phyloP scores from a whole-genome alignment of 1,284 basidiomycete species.

The Lignosus rhinocerotis region DNA sequence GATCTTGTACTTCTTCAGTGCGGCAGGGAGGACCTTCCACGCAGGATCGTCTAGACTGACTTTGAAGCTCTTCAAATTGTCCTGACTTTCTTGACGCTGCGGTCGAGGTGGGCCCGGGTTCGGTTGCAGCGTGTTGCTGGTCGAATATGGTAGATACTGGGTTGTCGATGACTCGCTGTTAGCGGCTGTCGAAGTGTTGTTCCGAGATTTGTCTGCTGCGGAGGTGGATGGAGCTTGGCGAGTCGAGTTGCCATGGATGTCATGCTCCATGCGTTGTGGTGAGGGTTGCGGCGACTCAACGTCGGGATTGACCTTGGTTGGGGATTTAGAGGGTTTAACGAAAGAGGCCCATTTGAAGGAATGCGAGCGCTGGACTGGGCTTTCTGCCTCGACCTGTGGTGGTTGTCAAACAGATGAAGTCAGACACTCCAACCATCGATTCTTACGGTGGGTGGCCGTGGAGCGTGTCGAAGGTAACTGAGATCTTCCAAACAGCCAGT shows the following conservation, averaged over 20 bases:
- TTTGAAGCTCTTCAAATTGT: slow-evolving; percentile 85
- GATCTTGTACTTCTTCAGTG: slow-evolving; percentile 98
- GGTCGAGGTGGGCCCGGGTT: slow-evolving; percentile 41
- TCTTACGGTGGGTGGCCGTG: slow-evolving; percentile 16
- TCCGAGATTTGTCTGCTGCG: slow-evolving; percentile 29
- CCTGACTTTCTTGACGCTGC: slow-evolving; percentile 64
- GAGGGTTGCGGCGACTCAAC: slow-evolving; percentile 75
- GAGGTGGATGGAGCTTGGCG: slow-evolving; percentile 23
- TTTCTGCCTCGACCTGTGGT: slow-evolving; percentile 46
- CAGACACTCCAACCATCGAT: not conserved
- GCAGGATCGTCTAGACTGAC: slow-evolving; percentile 95
- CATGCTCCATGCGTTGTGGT: slow-evolving; percentile 73
- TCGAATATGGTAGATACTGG: slow-evolving; percentile 20
- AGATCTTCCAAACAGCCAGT: slow-evolving; percentile 69
- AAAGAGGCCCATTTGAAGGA: slow-evolving; percentile 85
- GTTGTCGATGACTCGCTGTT: slow-evolving; percentile 19
- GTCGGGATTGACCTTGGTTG: slow-evolving; percentile 65
- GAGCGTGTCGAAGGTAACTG: slow-evolving; percentile 40
- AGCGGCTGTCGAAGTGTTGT: slow-evolving; percentile 15
- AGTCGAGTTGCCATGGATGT: slow-evolving; percentile 38
- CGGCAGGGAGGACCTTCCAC: slow-evolving; percentile 96
- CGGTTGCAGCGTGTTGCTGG: slow-evolving; percentile 20
- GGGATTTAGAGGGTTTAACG: slow-evolving; percentile 70
- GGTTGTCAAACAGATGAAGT: slow-evolving; percentile 1
- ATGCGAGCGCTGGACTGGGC: slow-evolving; percentile 61